These are phyloP conservation scores for Gossypium sturtianum DNA, from an alignment of 345 rosid species.

Conservation along the genomic window DNA sequence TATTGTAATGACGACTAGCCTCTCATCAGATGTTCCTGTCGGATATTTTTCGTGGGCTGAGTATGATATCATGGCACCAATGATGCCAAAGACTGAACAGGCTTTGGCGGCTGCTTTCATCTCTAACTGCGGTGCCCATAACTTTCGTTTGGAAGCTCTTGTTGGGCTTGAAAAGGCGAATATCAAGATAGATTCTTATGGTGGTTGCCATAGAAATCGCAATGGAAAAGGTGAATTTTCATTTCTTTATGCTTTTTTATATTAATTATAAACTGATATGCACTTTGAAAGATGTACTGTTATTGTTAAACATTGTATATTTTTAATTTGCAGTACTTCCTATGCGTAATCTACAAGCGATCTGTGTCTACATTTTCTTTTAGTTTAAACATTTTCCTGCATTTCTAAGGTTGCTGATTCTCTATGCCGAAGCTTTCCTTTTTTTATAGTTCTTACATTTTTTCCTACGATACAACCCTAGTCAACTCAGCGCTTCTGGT, in stretches of 20 bases:
- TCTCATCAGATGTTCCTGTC: constrained; percentile 97
- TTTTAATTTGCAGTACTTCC: neutral
- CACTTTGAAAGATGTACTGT: neutral
- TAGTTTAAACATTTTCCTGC: neutral
- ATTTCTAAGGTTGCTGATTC: neutral
- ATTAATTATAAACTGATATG: neutral
- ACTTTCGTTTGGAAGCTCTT: constrained; percentile 89
- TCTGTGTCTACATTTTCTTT: neutral
- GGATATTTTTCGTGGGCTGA: constrained; percentile 99
- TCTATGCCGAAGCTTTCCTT: neutral
- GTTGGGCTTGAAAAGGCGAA: constrained; percentile 52
- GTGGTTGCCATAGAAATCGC: constrained; percentile 77
- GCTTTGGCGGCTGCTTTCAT: constrained; percentile 96
- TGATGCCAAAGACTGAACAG: constrained; percentile 73
- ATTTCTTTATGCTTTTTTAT: neutral
- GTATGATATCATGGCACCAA: constrained; percentile 90
- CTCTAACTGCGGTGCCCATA: constrained; percentile 86
- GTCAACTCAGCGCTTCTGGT: neutral
- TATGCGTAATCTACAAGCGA: neutral
- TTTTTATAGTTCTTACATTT: neutral
- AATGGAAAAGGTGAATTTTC: constrained; percentile 59
- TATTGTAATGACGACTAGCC: constrained; percentile 91
- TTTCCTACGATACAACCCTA: neutral
- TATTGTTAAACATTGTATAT: neutral
- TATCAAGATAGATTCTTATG: constrained; percentile 81